Evolutionary conservation across 495 filamentous ascomycete species (phyloP), one percentile per base, ranked within the genome.

Genomic region (Astrothelium macrocarpum): DNA sequence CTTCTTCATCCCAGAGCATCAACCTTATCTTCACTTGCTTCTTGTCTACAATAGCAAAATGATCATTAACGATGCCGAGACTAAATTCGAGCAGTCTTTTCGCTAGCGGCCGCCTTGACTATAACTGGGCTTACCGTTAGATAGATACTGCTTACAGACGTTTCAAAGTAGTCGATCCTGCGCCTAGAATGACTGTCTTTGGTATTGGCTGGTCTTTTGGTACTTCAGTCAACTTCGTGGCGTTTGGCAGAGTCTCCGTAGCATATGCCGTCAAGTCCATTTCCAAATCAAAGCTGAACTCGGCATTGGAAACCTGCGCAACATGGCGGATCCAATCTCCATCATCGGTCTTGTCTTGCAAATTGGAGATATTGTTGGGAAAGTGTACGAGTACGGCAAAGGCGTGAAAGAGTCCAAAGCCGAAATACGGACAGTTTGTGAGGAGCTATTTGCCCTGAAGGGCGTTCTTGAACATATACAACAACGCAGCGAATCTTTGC

Each of bases 361-460:
- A 14, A 42, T 64, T 20, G 62, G 45, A 32, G 45, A 64, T 16
- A 49, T 64, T 20, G 28, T 59, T 12, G n/a, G 43, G 28, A 59
- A 32, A 58, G 25, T 64, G 7, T 64, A 59, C 49, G 25, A 56
- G 25, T 64, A 64, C 25, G 49, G 62, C 29, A 59, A 32, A 14
- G 49, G 26, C 4, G 45, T 64, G 7, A 64, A 64, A 39, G 62
- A 59, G 20, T 36, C 14, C 29, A 59, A 29, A 32, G 18, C 23
- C 2, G 62, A 64, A 9, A 32, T 36, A 14, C 26, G 45, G 2
- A 32, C 18, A 5, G 18, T 64, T 16, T 46, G 29, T 7, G 28
- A 58, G 62, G 62, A 64, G 29, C 34, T 64, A 9, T 64, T 59
- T 29, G 62, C 62, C 32, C 62, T 64, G 4, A 56, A 39, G n/a